phyloP scores from a whole-genome alignment of 495 filamentous ascomycete species.

The Neohortaea acidophila region DNA sequence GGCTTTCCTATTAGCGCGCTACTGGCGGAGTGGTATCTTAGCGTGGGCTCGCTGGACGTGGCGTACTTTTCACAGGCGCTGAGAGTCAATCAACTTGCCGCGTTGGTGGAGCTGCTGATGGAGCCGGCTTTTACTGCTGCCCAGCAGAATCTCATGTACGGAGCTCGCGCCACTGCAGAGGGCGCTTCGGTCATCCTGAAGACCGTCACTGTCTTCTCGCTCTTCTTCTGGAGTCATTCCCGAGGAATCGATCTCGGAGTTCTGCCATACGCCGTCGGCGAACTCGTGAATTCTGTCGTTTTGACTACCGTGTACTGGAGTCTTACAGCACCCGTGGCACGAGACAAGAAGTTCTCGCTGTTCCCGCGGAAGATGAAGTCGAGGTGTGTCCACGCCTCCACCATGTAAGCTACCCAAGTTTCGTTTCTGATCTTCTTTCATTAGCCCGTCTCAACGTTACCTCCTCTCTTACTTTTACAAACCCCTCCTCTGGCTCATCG shows the following conservation, averaged over 20 bases:
- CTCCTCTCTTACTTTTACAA: slow-evolving; percentile 48
- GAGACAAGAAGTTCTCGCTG: slow-evolving; percentile 22
- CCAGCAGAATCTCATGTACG: slow-evolving; percentile 66
- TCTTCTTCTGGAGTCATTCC: slow-evolving; percentile 42
- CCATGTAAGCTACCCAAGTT: slow-evolving; percentile 9
- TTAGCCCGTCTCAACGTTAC: slow-evolving; percentile 31
- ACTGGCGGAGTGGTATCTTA: slow-evolving; percentile 51
- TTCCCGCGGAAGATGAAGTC: slow-evolving; percentile 32
- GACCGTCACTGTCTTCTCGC: slow-evolving; percentile 54
- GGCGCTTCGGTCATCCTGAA: slow-evolving; percentile 58
- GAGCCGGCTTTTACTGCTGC: slow-evolving; percentile 78
- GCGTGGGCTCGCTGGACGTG: slow-evolving; percentile 39
- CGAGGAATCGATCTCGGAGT: slow-evolving; percentile 44
- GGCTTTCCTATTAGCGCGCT: slow-evolving; percentile 47
- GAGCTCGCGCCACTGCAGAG: slow-evolving; percentile 65
- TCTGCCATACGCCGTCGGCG: slow-evolving; percentile 78
- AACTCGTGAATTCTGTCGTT: slow-evolving; percentile 56
- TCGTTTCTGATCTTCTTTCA: slow-evolving; percentile 3
- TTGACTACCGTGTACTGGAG: slow-evolving; percentile 50
- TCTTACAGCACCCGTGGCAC: slow-evolving; percentile 16
- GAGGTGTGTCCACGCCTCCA: slow-evolving; percentile 25
- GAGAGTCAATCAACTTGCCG: slow-evolving; percentile 55
- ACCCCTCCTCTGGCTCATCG: slow-evolving; percentile 50
- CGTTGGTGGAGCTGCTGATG: slow-evolving; percentile 60
- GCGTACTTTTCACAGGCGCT: slow-evolving; percentile 51